phyloP scores from a whole-genome alignment of 2,329 filamentous ascomycete genomes.

The Penicillium fuscoglaucum region DNA sequence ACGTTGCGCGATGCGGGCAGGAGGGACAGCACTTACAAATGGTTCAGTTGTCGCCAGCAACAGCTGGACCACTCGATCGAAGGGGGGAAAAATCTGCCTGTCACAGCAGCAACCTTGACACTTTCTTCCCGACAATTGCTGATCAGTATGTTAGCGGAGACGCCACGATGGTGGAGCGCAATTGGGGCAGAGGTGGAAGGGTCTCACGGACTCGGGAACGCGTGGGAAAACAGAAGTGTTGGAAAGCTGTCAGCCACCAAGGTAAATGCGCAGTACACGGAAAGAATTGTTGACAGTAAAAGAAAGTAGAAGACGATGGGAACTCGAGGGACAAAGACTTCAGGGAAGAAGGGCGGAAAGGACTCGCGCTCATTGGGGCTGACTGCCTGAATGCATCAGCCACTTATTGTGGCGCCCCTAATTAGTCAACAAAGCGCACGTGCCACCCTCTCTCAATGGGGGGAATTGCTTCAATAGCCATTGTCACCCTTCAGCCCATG shows the following conservation, averaged over 20 bases:
- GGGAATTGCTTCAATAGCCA: conserved; percentile 14
- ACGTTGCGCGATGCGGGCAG: conserved; percentile 8
- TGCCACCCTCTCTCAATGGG: conserved; percentile 17
- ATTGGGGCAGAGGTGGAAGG: conserved; percentile 17
- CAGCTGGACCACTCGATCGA: conserved; percentile 10
- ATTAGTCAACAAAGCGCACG: conserved; percentile 23
- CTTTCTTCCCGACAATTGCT: conserved; percentile 20
- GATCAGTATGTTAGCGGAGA: conserved; percentile 16
- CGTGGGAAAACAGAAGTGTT: conserved; percentile 14
- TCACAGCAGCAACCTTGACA: neutral
- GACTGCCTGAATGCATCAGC: conserved; percentile 18
- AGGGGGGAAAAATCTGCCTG: neutral
- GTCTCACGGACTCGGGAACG: conserved; percentile 24
- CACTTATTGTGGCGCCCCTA: conserved; percentile 18
- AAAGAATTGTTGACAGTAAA: neutral
- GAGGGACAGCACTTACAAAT: conserved; percentile 11
- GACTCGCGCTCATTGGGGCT: conserved; percentile 23
- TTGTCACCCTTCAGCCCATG: conserved; percentile 8
- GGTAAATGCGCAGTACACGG: neutral
- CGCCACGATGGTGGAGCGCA: conserved; percentile 25
- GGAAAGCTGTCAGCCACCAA: conserved; percentile 2
- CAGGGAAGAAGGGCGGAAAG: conserved; percentile 26
- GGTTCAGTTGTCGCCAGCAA: conserved; percentile 13
- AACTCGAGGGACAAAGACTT: conserved; percentile 12
- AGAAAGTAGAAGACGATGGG: conserved; percentile 9